Evolutionary conservation across 139 green algal species (phyloP).

Genomic region (Spirogloea muscicola): DNA sequence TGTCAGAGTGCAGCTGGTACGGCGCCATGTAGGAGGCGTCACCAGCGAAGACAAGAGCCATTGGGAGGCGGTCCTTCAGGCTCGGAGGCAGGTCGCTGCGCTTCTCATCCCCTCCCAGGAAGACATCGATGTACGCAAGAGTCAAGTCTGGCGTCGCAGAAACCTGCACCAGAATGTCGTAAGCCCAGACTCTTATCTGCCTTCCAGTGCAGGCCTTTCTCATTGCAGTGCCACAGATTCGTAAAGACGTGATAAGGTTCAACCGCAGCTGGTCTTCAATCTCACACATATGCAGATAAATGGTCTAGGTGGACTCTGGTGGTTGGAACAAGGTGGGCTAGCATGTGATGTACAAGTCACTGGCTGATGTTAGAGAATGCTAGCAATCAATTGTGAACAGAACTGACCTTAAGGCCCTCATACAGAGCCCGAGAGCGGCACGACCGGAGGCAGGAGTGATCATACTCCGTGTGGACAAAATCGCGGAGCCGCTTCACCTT

Average conservation of each 20-base stretch:
- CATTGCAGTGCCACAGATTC: too few relatives aligned
- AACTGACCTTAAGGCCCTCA: conserved; percentile 42
- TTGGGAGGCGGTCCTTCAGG: conserved; percentile 19
- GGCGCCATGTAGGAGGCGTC: conserved; percentile 37
- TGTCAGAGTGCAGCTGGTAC: conserved; percentile 26
- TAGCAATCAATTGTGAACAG: too few relatives aligned
- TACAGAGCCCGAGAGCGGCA: conserved; percentile 40
- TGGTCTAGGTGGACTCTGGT: too few relatives aligned
- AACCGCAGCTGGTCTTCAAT: too few relatives aligned
- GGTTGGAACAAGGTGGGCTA: too few relatives aligned
- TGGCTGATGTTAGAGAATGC: too few relatives aligned
- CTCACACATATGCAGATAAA: too few relatives aligned
- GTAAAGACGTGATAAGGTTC: too few relatives aligned
- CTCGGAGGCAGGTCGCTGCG: conserved; percentile 13
- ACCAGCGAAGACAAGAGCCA: conserved; percentile 34
- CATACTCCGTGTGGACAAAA: conserved; percentile 35
- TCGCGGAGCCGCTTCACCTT: conserved; percentile 23
- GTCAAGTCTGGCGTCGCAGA: conserved; percentile 22
- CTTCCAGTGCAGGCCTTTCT: too few relatives aligned
- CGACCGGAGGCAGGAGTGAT: conserved; percentile 41
- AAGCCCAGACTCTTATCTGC: too few relatives aligned
- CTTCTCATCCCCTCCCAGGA: conserved; percentile 45
- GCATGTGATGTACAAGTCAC: too few relatives aligned
- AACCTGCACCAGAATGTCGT: too few relatives aligned
- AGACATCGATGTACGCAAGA: conserved; percentile 37